These are phyloP conservation scores for Pichia eremophila DNA, from an alignment of 805 yeast genomes.

Conservation along the genomic window DNA sequence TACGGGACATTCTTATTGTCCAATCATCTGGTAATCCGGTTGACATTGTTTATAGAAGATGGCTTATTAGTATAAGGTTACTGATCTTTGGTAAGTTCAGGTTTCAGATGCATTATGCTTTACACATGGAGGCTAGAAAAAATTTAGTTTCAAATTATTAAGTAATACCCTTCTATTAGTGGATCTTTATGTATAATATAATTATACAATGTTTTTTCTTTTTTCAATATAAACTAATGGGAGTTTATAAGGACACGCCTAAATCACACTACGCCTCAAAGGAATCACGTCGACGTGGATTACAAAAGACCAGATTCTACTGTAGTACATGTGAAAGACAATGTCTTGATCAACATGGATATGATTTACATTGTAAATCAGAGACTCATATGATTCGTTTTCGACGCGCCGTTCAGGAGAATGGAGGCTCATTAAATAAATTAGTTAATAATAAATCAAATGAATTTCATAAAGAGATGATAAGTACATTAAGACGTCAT, in stretches of 20 bases:
- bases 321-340: slow-evolving; percentile 91
- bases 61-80: background rate
- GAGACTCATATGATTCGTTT: slow-evolving; percentile 64
- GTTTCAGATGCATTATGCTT: no score
- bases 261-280: slow-evolving; percentile 23
- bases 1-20: slow-evolving; percentile 69
- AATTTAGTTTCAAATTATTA: no score
- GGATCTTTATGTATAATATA: no score
- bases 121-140: background rate
- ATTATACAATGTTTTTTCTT: no score
- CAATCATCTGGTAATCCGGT: slow-evolving; percentile 85
- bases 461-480: slow-evolving; percentile 54
- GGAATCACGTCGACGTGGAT: slow-evolving; percentile 73
- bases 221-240: background rate
- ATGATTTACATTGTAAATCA: slow-evolving; percentile 79
- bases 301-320: slow-evolving; percentile 77
- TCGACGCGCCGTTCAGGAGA: slow-evolving; percentile 32
- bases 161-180: no score
- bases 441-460: slow-evolving; percentile 48
- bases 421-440: slow-evolving; percentile 25
- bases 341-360: slow-evolving; percentile 94
- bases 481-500: slow-evolving; percentile 47
- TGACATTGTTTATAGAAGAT: no score
- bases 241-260: slow-evolving; percentile 2
- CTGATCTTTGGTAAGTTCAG: no score